Base-by-base conservation (phyloP, 2,329 filamentous ascomycete species). In the Pseudogymnoascus sp. region DNA sequence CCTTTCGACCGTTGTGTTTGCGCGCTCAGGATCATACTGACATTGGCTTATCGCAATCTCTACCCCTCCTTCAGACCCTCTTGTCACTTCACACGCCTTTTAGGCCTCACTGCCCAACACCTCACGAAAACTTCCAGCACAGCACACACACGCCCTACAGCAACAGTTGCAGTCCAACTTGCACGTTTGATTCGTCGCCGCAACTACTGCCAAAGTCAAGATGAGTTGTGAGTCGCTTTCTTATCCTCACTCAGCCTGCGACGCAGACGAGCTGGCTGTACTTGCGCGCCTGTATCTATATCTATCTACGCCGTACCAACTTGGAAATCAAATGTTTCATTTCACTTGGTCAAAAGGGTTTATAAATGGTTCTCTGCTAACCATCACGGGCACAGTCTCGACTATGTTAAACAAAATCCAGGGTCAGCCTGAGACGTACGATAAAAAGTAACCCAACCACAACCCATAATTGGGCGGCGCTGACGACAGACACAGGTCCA, bases 371-470 rank as follows among this genome's bases (percentile, higher is more conserved):
- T 35, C 50, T 21, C 50, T 53, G 53, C 61, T 63, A 37, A 63
- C 61, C 31, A 40, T 63, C 26, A 33, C 50, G 16, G 47, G 61
- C 66, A 64, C 66, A 96, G 92, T 96, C 79, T 81, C 88, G 70
- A 89, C 84, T 74, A 96, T 97, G 91, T 83, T 97, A 72, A 96
- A 93, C 80, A 92, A 93, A 84, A 89, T 97, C 73, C 91, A 96
- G 73, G 92, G 93, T 77, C 93, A 97, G 80, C 93, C 93, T 70
- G 92, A 96, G 71, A 97, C 91, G 80, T 99, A 99, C 81, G 95
- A 97, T 76, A 96, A 96, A 80, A 99, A 99, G 91, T 96, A 80
- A 38, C 62, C 65, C 56, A 63, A 50, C 64, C 50, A 35, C 40
- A 66, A 50, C 7, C 44, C 14, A 31, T 8, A 50, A 50, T 61